Conservation (phyloP, 352 stramenopile genomes). For the Peronospora belbahrii region DNA sequence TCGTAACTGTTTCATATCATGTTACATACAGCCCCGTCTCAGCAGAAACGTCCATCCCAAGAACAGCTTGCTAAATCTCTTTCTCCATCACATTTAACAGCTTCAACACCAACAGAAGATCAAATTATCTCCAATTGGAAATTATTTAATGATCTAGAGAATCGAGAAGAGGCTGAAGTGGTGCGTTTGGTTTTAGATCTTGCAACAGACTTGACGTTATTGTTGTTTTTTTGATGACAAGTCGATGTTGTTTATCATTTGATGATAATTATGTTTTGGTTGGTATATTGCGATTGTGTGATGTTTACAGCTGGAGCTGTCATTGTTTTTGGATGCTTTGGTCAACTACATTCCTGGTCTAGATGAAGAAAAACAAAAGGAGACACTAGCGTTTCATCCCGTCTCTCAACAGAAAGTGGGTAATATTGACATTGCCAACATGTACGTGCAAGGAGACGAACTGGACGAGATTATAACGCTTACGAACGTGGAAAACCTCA, state of each 20-base stretch:
- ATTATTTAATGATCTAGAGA: slow-evolving; percentile 83
- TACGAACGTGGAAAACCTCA: slow-evolving; percentile 53
- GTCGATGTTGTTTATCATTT: too few relatives aligned
- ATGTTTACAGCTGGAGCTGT: slow-evolving; percentile 70
- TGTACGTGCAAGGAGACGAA: slow-evolving; percentile 64
- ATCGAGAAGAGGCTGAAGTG: slow-evolving; percentile 75
- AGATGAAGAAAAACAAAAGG: slow-evolving; percentile 33
- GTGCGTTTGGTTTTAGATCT: too few relatives aligned
- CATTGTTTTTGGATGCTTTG: slow-evolving; percentile 66
- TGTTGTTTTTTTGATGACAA: slow-evolving; percentile 1
- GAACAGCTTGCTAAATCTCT: background rate
- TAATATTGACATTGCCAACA: slow-evolving; percentile 78
- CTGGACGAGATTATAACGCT: slow-evolving; percentile 58
- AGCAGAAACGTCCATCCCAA: background rate
- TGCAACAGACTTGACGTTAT: too few relatives aligned
- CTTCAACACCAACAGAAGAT: slow-evolving; percentile 38
- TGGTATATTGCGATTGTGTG: too few relatives aligned
- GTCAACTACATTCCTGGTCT: slow-evolving; percentile 71
- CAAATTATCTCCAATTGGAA: slow-evolving; percentile 80
- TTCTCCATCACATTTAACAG: slow-evolving; percentile 24
- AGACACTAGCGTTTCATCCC: background rate
- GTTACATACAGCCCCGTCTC: slow-evolving; percentile 12
- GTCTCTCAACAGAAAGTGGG: slow-evolving; percentile 53
- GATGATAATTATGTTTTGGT: background rate
- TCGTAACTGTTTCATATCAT: background rate